phyloP scores from a whole-genome alignment of 495 filamentous ascomycete species.

The Aspergillus conjunctus region DNA sequence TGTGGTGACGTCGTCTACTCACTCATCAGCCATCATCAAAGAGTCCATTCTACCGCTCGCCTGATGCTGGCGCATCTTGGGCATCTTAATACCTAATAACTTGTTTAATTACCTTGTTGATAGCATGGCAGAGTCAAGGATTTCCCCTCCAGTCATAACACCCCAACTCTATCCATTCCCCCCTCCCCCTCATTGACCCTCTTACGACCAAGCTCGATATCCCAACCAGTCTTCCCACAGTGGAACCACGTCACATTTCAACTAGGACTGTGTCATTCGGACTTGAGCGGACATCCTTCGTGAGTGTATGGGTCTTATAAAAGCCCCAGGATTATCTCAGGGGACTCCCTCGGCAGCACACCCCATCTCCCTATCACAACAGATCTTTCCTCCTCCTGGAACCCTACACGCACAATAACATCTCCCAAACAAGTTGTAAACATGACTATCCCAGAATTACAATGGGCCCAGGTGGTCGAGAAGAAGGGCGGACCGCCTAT shows the following conservation, averaged over 20 bases:
- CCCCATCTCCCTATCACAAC: not conserved
- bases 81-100: not conserved
- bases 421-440: not conserved
- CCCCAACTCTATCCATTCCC: not conserved
- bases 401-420: not conserved
- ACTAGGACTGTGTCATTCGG: not conserved
- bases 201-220: not conserved
- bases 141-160: constrained; percentile 1
- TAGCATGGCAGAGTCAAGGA: not conserved
- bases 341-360: not conserved
- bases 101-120: too few species aligned
- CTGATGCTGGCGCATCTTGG: not conserved
- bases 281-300: not conserved
- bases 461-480: constrained; percentile 88
- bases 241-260: constrained; percentile 2
- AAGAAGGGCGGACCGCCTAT: constrained; percentile 69
- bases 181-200: not conserved
- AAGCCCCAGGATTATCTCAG: constrained; percentile 8
- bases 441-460: constrained; percentile 65
- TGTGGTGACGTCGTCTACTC: constrained; percentile 7
- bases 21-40: not conserved
- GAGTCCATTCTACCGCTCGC: not conserved
- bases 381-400: not conserved
- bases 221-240: not conserved
- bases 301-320: constrained; percentile 9